Evolutionary conservation across 176 grass and related monocot species (phyloP).

Genomic region (Oryza brachyantha): DNA sequence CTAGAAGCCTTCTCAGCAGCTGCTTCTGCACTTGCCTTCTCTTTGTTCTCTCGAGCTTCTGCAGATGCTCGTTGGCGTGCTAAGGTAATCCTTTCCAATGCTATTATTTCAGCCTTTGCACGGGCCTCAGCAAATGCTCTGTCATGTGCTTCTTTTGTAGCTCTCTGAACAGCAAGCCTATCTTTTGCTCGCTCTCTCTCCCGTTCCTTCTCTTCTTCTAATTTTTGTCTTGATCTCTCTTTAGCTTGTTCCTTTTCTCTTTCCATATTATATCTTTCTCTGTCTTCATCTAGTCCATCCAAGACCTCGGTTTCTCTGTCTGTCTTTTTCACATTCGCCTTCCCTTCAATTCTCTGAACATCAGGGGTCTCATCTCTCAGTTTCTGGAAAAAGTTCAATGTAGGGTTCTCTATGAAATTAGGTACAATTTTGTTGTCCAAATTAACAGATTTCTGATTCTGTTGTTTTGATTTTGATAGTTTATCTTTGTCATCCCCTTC

Average conservation of each 20-base stretch:
- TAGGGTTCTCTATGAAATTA: constrained; percentile 21
- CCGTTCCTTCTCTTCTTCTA: constrained; percentile 67
- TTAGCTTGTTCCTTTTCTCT: constrained; percentile 49
- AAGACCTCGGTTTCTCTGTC: constrained; percentile 28
- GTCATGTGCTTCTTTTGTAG: constrained; percentile 74
- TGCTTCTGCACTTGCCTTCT: constrained; percentile 46
- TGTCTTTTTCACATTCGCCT: constrained; percentile 34
- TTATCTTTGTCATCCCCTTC: constrained; percentile 27
- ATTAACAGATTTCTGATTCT: constrained; percentile 25
- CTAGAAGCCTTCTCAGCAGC: constrained; percentile 53
- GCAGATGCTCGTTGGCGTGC: constrained; percentile 67
- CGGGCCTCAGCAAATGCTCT: constrained; percentile 60
- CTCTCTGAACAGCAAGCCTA: constrained; percentile 80
- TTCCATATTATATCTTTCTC: constrained; percentile 47
- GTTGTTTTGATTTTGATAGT: neutral
- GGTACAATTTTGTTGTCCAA: neutral
- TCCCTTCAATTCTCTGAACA: constrained; percentile 37
- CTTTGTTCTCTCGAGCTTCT: constrained; percentile 69
- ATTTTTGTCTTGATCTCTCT: constrained; percentile 47
- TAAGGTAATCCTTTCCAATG: constrained; percentile 66
- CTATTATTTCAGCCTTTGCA: constrained; percentile 78
- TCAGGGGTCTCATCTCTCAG: constrained; percentile 36
- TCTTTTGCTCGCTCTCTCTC: constrained; percentile 91
- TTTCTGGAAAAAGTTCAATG: constrained; percentile 29
- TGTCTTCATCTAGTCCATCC: constrained; percentile 37